Evolutionary conservation across 1,284 basidiomycete genomes (phyloP).

Genomic region (Puccinia novopanici): DNA sequence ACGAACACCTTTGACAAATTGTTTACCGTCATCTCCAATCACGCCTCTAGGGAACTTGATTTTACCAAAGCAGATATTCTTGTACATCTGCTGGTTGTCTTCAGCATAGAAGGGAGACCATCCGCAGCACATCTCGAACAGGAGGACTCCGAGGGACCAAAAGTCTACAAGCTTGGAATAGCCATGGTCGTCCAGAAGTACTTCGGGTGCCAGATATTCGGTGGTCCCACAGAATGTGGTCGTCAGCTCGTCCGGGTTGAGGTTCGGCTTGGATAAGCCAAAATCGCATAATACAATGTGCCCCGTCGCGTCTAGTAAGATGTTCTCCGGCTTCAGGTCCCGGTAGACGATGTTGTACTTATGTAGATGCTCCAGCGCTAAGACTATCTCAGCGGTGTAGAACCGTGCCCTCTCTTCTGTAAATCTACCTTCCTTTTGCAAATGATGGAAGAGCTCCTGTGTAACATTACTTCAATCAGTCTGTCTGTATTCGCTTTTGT

Average conservation of each 20-base stretch:
- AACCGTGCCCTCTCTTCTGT: slow-evolving; percentile 88
- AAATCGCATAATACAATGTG: slow-evolving; percentile 97
- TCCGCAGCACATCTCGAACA: slow-evolving; percentile 87
- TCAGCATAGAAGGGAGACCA: slow-evolving; percentile 99
- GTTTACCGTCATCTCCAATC: slow-evolving; percentile 96
- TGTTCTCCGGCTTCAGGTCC: slow-evolving; percentile 96
- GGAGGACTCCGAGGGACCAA: slow-evolving; percentile 72
- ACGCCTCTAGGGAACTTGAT: slow-evolving; percentile 97
- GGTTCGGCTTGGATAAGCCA: slow-evolving; percentile 92
- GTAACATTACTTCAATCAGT: neutral
- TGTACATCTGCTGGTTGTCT: slow-evolving; percentile 99
- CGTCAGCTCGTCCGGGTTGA: slow-evolving; percentile 89
- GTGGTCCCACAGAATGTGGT: slow-evolving; percentile 94
- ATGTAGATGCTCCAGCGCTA: slow-evolving; percentile 92
- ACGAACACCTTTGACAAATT: slow-evolving; percentile 84
- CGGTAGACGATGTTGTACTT: slow-evolving; percentile 94
- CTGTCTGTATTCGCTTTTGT: too few relatives aligned
- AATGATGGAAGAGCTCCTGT: slow-evolving; percentile 89
- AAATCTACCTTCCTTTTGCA: slow-evolving; percentile 92
- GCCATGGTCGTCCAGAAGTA: slow-evolving; percentile 96
- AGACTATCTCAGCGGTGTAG: slow-evolving; percentile 89
- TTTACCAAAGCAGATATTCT: slow-evolving; percentile 87
- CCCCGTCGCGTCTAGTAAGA: slow-evolving; percentile 91
- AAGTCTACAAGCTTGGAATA: slow-evolving; percentile 99
- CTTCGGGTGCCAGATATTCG: slow-evolving; percentile 92